Evolutionary conservation across 2,329 filamentous ascomycete species (phyloP).

Genomic region (Diaporthe eres): DNA sequence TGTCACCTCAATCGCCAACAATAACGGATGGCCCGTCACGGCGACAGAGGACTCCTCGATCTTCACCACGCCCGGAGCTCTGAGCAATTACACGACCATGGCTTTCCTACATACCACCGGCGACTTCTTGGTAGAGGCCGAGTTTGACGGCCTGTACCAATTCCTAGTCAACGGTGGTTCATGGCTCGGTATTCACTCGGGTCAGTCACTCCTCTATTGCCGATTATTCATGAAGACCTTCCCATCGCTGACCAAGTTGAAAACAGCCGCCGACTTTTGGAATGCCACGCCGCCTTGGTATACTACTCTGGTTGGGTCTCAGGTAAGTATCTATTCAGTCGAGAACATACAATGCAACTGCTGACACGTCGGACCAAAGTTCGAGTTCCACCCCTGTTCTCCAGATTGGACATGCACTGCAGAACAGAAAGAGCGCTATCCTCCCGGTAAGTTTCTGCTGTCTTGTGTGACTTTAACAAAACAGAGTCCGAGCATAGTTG

Average conservation of each 20-base stretch:
- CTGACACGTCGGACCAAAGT: background rate
- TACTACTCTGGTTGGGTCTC: background rate
- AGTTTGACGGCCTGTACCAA: constrained; percentile 6
- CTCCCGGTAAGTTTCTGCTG: background rate
- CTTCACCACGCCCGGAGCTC: background rate
- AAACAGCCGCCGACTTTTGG: constrained; percentile 8
- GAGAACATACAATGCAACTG: background rate
- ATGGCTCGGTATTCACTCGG: constrained; percentile 5
- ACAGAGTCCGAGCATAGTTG: background rate
- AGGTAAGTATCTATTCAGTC: background rate
- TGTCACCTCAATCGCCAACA: constrained; percentile 10
- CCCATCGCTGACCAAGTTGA: background rate
- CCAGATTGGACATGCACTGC: constrained; percentile 16
- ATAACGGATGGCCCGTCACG: constrained; percentile 1
- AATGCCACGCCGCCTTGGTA: constrained; percentile 17
- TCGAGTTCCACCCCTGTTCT: constrained; percentile 14
- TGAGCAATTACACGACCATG: constrained; percentile 8
- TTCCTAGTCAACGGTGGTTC: constrained; percentile 3
- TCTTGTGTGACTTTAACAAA: no score
- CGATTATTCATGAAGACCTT: background rate
- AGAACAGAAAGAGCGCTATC: constrained; percentile 8
- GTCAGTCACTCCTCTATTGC: background rate
- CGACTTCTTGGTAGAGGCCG: background rate
- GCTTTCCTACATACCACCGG: constrained; percentile 3
- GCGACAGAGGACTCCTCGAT: constrained; percentile 7